A percentile compares a stretch with the other conserved stretches of the same genome.
These are phyloP conservation scores for Volvariella volvacea DNA, from an alignment of 1,284 basidiomycete genomes.

Conservation along the genomic window DNA sequence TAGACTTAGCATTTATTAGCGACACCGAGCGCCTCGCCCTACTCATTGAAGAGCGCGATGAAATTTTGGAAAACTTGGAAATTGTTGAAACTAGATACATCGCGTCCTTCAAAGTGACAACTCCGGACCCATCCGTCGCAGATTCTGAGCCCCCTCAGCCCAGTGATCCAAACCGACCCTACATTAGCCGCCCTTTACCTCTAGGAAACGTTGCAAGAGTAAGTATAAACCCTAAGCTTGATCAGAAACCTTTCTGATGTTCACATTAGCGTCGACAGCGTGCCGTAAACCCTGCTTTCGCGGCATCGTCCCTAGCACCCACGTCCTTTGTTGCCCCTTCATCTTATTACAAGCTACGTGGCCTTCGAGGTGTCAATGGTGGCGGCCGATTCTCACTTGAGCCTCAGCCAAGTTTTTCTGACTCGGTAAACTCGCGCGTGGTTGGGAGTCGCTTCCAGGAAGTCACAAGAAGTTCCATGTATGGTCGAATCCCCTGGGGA, in stretches of 20 bases:
- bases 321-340: conserved; percentile 75
- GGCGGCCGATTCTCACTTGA: conserved; percentile 40
- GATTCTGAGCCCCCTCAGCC: conserved; percentile 33
- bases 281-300: conserved; percentile 50
- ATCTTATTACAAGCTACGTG: conserved; percentile 65
- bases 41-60: conserved; percentile 66
- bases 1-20: conserved; percentile 27
- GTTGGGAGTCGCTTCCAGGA: conserved; percentile 69
- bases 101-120: conserved; percentile 63
- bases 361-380: conserved; percentile 54
- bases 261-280: conserved; percentile 33
- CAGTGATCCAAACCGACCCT: conserved; percentile 28
- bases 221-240: conserved; percentile 11
- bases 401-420: conserved; percentile 41
- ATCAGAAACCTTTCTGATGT: background rate
- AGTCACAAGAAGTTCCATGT: conserved; percentile 53
- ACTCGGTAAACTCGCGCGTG: conserved; percentile 54
- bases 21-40: conserved; percentile 59
- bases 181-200: conserved; percentile 60
- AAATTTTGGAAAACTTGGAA: conserved; percentile 70
- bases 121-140: conserved; percentile 61
- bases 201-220: conserved; percentile 29
- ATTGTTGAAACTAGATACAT: conserved; percentile 75
- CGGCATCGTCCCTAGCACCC: conserved; percentile 60
- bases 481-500: conserved; percentile 56